phyloP scores from a whole-genome alignment of 371 early-diverging fungal genomes.

The Nematocida homosporus region DNA sequence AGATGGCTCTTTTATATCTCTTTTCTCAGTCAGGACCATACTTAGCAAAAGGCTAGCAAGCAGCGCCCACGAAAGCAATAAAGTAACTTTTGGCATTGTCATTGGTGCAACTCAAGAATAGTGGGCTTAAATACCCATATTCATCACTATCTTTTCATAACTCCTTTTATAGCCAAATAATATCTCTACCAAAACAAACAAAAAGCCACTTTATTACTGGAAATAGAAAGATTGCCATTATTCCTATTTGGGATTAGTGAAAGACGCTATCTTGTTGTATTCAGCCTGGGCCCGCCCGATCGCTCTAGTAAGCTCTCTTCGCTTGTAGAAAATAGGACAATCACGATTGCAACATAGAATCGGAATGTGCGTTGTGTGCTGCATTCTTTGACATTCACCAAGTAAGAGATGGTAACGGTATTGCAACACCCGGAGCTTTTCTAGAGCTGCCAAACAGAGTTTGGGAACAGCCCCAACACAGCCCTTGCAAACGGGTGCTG shows the following conservation, averaged over 20 bases:
- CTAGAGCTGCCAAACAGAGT: slow-evolving; percentile 73
- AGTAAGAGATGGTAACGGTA: slow-evolving; percentile 79
- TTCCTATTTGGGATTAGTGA: slow-evolving; percentile 3
- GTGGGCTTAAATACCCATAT: background rate
- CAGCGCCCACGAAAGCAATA: too few species aligned
- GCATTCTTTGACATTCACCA: slow-evolving; percentile 98
- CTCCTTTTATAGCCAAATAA: background rate
- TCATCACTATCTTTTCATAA: background rate
- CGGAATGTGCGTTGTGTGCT: slow-evolving; percentile 87
- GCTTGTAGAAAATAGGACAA: slow-evolving; percentile 96
- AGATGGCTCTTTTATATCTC: too few species aligned
- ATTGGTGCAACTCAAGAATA: too few species aligned
- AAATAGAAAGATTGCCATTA: too few species aligned
- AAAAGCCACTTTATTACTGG: too few species aligned
- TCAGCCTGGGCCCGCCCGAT: slow-evolving; percentile 72
- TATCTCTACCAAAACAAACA: too few species aligned
- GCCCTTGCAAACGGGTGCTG: slow-evolving; percentile 72
- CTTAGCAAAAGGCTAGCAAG: too few species aligned
- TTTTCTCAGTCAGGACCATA: too few species aligned
- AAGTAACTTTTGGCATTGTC: too few species aligned
- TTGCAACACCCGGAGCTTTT: slow-evolving; percentile 72
- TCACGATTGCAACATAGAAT: slow-evolving; percentile 92
- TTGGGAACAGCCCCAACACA: slow-evolving; percentile 72
- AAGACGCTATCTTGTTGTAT: slow-evolving; percentile 66
- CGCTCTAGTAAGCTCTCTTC: slow-evolving; percentile 92